Base-by-base conservation (phyloP, 192 early-diverging fungal species). In the Podila epicladia region DNA sequence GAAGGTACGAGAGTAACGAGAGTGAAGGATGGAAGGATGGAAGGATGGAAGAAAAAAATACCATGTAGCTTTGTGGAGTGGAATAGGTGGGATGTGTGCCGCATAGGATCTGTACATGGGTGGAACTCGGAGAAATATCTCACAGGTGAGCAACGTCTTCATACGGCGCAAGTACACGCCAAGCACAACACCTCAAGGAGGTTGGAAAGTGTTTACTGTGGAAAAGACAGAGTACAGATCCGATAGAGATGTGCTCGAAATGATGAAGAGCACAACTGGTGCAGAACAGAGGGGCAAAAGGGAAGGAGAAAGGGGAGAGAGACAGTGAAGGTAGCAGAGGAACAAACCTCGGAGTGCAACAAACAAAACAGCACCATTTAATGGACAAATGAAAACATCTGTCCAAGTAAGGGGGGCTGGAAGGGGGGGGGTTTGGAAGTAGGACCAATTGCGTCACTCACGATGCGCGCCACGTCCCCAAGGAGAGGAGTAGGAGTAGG, bases 331-430 rank as follows among this genome's bases (percentile, higher is more conserved):
- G 51, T 19, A 22, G 24, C 22, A 55, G 53, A 55, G 53, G 53
- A 55, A 55, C 53, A 55, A 55, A 22, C 53, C 53, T 55, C 53
- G 53, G 53, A 55, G 53, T n/a, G 53, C 24, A 20, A 55, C 53
- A 26, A 55, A 55, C 22, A 55, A 26, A 55, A n/a, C n/a, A 55
- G 17, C n/a, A 55, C 22, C 20, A 26, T 24, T 7, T 20, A 2
- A 33, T 55, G 53, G 6, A 55, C n/a, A 55, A 26, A 55, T 55
- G 53, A 26, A 55, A 9, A 55, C 17, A 15, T 22, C 9, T 19
- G 22, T 20, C 51, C 12, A 24, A n/a, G 8, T 0, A 55, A 55
- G 24, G 24, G 24, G n/a, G 19, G 19, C n/a, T n/a, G n/a, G 5
- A 6, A 24, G 17, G 24, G 53, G 24, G 22, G 41, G 41, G 15